Evolutionary conservation across 2,329 filamentous ascomycete genomes (phyloP), one percentile per base, ranked within the genome.

Genomic region (Plectosphaerella cucumerina): DNA sequence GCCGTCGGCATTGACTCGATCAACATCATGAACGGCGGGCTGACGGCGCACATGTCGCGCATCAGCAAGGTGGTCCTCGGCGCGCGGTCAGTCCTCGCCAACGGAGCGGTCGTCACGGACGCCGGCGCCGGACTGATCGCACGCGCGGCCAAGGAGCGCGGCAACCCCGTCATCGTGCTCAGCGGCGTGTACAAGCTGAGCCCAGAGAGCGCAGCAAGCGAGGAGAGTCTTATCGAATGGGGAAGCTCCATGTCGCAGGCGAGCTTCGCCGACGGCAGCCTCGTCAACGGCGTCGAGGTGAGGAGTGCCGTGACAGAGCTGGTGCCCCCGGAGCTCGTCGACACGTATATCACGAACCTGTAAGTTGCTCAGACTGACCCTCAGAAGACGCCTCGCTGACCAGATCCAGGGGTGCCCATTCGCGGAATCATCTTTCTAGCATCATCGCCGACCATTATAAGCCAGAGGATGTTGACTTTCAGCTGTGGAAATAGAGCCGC

Each of bases 21-120:
- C 59, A 81, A 89, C 53, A 85, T 97, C 50, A 85, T 90, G 42
- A 92, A 96, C 68, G 87, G 85, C 8, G 89, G 90, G 10, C 81
- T 96, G 49, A 95, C 92, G 72, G 91, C 92, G 1, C 89, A 97
- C 62, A 97, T 99, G 89, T 89, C 92, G 9, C 85, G 88, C 53
- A 90, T 97, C 60, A 95, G 93, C 76, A 97, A 97, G 73, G 93
- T 99, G 54, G 89, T 99, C 46, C 77, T 99, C 6, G 87, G 89
- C 12, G 93, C 93, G 6, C 87, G 92, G 62, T 87, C 89, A 4
- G 89, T 99, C 23, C 84, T 95, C 44, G 89, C 90, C 47, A 94
- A 96, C 61, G 94, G 94, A 48, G 89, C 89, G 6, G 81, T 96
- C 22, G 80, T 97, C 23, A 88, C 90, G 17, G 87, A 91, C 39